Base-by-base conservation (phyloP, 2,329 filamentous ascomycete species). In the Emergomyces pasteurianus region DNA sequence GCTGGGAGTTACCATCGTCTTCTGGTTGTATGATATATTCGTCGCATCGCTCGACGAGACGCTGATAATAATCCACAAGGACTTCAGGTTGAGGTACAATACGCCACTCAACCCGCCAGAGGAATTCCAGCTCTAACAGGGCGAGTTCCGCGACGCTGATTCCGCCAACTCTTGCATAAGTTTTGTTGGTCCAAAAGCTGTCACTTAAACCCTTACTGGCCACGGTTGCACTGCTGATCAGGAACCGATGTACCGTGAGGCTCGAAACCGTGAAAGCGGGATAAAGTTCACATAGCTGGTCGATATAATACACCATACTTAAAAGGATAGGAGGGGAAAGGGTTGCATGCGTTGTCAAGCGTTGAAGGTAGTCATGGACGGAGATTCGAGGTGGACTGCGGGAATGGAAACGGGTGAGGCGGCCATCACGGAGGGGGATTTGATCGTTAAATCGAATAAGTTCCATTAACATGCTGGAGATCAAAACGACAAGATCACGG, bases 291-390 rank as follows among this genome's bases (percentile, higher is more conserved):
- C 92, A 99, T 26, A 99, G 82, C 38, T 91, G 87, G 76, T 99
- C 94, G 69, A 99, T 97, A 70, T 97, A 99, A 72, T 95, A 99
- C 61, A 99, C 94, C 90, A 99, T 97, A 67, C 92, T 94, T 42
- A 99, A 83, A n/a, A 99, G 81, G 58, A 99, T 87, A 0, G 94
- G 92, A 14, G 94, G 92, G 7, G 90, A 91, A 2, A 99, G 81
- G 0, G 92, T 96, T 31, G 94, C 94, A 72, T 99, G 94, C 62
- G 91, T 90, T 28, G 95, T 94, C 61, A 99, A 81, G 64, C 94
- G 87, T 69, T 94, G 89, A 42, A 99, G 82, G 72, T 99, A 99
- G 73, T 99, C 94, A 63, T 87, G 81, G 38, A 99, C 92, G 31
- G 91, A 96, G 62, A 99, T 99, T 58, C 89, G 92, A 8, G 94